phyloP scores from a whole-genome alignment of 2,329 filamentous ascomycete genomes.

The Fusarium lyarnte region DNA sequence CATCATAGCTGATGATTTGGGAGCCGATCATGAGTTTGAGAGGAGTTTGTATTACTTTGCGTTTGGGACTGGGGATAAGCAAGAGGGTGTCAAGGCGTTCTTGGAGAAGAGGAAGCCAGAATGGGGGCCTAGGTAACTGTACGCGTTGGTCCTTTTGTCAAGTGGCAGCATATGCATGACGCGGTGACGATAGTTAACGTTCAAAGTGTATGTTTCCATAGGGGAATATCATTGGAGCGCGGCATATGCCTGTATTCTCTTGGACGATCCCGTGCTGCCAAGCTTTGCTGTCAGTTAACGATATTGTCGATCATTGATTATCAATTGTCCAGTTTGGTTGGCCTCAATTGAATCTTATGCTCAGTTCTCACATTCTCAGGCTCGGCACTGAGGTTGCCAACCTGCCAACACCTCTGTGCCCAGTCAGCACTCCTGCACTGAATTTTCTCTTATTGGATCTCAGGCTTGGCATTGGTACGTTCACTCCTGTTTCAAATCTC shows the following conservation, averaged over 20 bases:
- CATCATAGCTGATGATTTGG: slow-evolving; percentile 38
- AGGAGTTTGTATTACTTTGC: slow-evolving; percentile 50
- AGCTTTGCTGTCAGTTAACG: neutral
- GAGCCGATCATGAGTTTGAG: slow-evolving; percentile 47
- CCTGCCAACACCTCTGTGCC: neutral
- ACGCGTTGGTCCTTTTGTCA: neutral
- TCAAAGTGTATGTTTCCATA: neutral
- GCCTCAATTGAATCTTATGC: neutral
- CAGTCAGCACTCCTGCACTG: neutral
- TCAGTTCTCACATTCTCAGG: neutral
- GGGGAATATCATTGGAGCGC: neutral
- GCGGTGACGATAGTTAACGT: neutral
- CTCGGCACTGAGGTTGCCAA: neutral
- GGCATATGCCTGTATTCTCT: neutral
- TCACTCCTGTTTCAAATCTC: neutral
- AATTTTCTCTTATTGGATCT: no score
- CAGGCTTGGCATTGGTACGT: neutral
- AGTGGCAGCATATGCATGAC: neutral
- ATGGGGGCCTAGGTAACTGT: slow-evolving; percentile 23
- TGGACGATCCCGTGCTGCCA: neutral
- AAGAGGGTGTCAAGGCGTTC: slow-evolving; percentile 46
- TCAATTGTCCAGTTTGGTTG: neutral
- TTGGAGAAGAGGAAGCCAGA: slow-evolving; percentile 41
- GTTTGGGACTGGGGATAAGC: slow-evolving; percentile 47
- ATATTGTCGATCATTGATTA: slow-evolving; percentile 1